phyloP scores from a whole-genome alignment of 768 basidiomycete species.

The Lepiota venenata region DNA sequence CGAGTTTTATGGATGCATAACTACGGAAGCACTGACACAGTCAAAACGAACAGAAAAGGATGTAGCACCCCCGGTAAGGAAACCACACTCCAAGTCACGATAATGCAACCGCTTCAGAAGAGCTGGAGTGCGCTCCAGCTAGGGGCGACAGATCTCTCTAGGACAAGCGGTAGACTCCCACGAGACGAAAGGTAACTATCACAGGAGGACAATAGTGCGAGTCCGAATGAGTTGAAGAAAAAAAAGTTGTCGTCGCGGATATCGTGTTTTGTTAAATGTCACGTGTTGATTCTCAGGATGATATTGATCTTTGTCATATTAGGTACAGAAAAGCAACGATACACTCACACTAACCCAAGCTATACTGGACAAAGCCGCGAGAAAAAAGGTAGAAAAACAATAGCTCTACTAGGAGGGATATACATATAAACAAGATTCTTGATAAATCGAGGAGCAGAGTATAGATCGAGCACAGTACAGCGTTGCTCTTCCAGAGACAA shows the following conservation, averaged over 20 bases:
- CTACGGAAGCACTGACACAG: neutral
- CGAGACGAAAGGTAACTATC: constrained; percentile 7
- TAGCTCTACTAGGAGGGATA: too few species aligned
- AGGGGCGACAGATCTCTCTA: neutral
- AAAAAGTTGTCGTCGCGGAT: neutral
- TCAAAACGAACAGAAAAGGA: neutral
- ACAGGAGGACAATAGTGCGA: constrained; percentile 12
- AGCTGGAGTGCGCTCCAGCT: constrained; percentile 14
- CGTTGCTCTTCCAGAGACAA: too few species aligned
- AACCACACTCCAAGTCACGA: constrained; percentile 8
- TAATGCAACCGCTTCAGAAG: neutral
- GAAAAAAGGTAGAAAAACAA: neutral
- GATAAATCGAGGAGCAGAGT: too few species aligned
- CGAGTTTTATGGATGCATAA: neutral
- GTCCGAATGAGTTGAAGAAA: constrained; percentile 7
- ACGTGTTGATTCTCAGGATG: constrained; percentile 4
- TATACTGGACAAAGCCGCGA: neutral
- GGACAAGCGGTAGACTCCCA: constrained; percentile 13
- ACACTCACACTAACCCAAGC: neutral
- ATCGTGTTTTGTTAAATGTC: neutral
- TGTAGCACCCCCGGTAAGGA: constrained; percentile 10
- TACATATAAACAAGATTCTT: too few species aligned
- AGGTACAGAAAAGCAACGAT: neutral
- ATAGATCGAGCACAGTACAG: too few species aligned
- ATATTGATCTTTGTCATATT: neutral